Evolutionary conservation across 306 rosid species (phyloP).

Genomic region (Biancaea sappan): DNA sequence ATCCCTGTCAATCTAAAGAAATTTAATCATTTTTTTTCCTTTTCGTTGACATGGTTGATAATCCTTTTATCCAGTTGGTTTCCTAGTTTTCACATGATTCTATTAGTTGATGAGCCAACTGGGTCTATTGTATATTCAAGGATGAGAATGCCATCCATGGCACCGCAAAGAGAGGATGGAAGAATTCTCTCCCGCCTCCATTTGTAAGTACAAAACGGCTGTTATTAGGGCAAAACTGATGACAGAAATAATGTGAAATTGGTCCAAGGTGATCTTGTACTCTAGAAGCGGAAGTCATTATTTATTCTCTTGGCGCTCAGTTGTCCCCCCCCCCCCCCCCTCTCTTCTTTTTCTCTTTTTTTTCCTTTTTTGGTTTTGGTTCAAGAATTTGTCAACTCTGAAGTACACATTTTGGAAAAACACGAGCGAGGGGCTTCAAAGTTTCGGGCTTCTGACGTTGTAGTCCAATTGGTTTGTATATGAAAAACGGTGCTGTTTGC

Average conservation of each 20-base stretch:
- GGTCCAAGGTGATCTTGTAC: slow-evolving; percentile 44
- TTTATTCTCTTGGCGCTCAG: slow-evolving; percentile 22
- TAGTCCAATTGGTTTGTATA: too few species aligned
- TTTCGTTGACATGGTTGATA: slow-evolving; percentile 38
- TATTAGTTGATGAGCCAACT: slow-evolving; percentile 47
- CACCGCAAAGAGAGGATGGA: slow-evolving; percentile 43
- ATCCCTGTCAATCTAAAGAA: slow-evolving; percentile 29
- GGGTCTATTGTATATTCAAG: slow-evolving; percentile 63
- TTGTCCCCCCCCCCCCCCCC: too few species aligned
- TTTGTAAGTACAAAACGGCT: slow-evolving; percentile 69
- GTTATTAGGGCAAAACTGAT: slow-evolving; percentile 51
- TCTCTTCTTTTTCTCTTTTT: too few species aligned
- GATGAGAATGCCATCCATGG: slow-evolving; percentile 50
- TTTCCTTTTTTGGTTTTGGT: not conserved
- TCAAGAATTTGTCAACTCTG: not conserved
- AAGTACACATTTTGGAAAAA: not conserved
- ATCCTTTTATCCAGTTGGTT: slow-evolving; percentile 53
- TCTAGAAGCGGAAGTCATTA: slow-evolving; percentile 33
- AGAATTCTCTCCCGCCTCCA: slow-evolving; percentile 44
- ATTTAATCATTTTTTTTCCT: slow-evolving; percentile 2
- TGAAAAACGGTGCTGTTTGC: too few species aligned
- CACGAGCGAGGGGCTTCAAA: not conserved
- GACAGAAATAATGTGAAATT: slow-evolving; percentile 60
- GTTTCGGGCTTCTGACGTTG: not conserved
- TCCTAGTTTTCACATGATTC: slow-evolving; percentile 37